These are phyloP conservation scores for Saturnispora saitoi DNA, from an alignment of 805 yeast genomes.

Conservation along the genomic window DNA sequence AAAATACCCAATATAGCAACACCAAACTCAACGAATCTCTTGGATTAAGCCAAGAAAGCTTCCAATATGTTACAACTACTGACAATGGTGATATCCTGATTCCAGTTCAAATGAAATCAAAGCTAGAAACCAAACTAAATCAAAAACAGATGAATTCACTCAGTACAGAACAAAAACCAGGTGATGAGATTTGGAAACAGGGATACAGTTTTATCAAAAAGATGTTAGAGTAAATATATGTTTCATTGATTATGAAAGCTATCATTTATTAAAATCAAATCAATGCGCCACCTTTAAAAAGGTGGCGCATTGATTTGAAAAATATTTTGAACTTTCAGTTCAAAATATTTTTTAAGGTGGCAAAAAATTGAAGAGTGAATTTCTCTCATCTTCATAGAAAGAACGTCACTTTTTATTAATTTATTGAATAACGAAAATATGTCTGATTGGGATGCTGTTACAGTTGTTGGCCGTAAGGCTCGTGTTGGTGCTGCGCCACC, in stretches of 20 bases:
- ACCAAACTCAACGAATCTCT: neutral
- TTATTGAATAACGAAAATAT: constrained; percentile 11
- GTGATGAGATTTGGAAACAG: constrained; percentile 6
- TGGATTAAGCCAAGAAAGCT: constrained; percentile 13
- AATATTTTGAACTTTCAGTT: too few species aligned
- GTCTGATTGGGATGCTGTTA: constrained; percentile 88
- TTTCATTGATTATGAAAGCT: neutral
- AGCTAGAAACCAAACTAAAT: neutral
- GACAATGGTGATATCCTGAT: constrained; percentile 19
- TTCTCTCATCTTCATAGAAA: neutral
- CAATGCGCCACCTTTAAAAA: neutral
- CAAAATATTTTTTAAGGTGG: neutral
- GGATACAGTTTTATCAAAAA: constrained; percentile 5
- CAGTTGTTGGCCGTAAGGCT: constrained; percentile 83
- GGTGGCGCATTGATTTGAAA: neutral
- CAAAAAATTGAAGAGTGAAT: neutral
- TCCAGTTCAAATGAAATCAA: neutral
- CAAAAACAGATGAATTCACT: neutral
- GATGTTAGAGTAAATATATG: constrained; percentile 3
- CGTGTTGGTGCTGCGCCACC: constrained; percentile 81
- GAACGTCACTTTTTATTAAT: neutral
- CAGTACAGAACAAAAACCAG: neutral
- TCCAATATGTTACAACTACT: constrained; percentile 17
- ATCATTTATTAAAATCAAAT: too few species aligned
- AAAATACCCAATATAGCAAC: neutral